Evolutionary conservation across 2,329 filamentous ascomycete genomes (phyloP), one percentile per base, ranked within the genome.

Genomic region (Coniochaeta sp.): DNA sequence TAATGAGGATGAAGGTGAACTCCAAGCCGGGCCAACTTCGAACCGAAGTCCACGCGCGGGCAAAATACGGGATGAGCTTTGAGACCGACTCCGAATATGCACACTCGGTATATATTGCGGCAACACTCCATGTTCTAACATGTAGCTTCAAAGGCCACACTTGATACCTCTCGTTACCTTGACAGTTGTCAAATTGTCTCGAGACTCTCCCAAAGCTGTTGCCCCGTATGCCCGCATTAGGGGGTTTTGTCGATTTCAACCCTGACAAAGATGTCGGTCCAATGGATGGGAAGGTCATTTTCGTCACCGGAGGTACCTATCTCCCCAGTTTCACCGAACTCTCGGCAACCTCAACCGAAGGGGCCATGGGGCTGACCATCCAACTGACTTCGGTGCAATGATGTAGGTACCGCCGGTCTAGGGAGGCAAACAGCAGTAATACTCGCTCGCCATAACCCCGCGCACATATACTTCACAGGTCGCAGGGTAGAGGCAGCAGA

Each of bases 401-500:
- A 14, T 47, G n/a, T 42, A 67, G 69, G 67, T 3, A 79, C 76
- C 38, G 68, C 72, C 28, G 78, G 78, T 0, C 68, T 80, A 2
- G 79, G 78, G 24, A 74, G 71, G 60, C 71, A 73, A 59, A 74
- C 74, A 4, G 68, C 79, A 42, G 64, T 74, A 14, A 71, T 73
- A 4, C 69, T 80, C 8, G 72, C 75, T 14, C 71, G 72, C 58
- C 77, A 79, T 62, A 56, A 71, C n/a, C 81, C 82, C 17, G 69
- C 73, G 2, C 76, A 80, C 57, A 80, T 86, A 59, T 83, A 80
- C 69, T 75, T 85, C 59, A 79, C 74, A n/a, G 80, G 79, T 1
- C 77, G 81, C 36, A 79, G 73, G 36, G 71, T 67, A 56, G 75
- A 79, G 64, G 77, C 77, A 9, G 75, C 71, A 74, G 22, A 73